Percentiles rank a stretch among this genome's conserved stretches.
phyloP scores from a whole-genome alignment of 2,329 filamentous ascomycete genomes.

The Penicillium oxalicum region DNA sequence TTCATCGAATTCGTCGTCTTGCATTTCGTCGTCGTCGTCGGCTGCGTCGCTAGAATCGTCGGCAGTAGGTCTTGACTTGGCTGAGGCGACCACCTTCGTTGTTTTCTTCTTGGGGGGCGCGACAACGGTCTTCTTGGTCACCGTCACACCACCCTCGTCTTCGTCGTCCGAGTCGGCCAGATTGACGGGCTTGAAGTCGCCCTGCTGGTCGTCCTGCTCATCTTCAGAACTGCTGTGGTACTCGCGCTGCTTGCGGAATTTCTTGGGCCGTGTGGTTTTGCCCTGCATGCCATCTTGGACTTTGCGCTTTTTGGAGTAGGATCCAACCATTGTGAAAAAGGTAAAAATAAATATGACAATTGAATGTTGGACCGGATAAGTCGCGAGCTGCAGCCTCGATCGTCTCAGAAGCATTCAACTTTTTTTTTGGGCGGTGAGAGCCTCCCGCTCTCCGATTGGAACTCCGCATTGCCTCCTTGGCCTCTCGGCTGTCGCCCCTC shows the following conservation, averaged over 20 bases:
- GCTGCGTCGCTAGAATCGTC: slow-evolving; percentile 23
- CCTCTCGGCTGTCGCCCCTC: slow-evolving; percentile 21
- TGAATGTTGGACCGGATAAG: slow-evolving; percentile 11
- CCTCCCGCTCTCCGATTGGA: slow-evolving; percentile 29
- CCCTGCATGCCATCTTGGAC: slow-evolving; percentile 54
- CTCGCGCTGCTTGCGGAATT: slow-evolving; percentile 56
- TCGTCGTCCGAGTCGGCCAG: slow-evolving; percentile 44
- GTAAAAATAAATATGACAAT: not conserved
- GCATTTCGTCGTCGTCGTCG: slow-evolving; percentile 29
- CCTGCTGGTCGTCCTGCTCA: slow-evolving; percentile 43
- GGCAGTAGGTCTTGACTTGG: slow-evolving; percentile 15
- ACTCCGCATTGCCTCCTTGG: slow-evolving; percentile 25
- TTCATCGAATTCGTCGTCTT: slow-evolving; percentile 25
- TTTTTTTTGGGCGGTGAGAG: slow-evolving; percentile 30
- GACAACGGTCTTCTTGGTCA: slow-evolving; percentile 10
- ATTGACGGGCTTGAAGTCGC: slow-evolving; percentile 47
- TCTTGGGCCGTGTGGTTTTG: slow-evolving; percentile 47
- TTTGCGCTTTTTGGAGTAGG: slow-evolving; percentile 50
- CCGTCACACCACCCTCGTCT: slow-evolving; percentile 17
- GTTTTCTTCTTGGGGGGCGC: slow-evolving; percentile 5
- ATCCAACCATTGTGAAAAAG: slow-evolving; percentile 31
- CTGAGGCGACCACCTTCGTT: slow-evolving; percentile 5
- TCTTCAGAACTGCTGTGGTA: slow-evolving; percentile 61
- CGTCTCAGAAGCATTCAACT: slow-evolving; percentile 18
- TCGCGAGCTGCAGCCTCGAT: slow-evolving; percentile 3